A percentile compares a stretch with the other conserved stretches of the same genome.
These are phyloP conservation scores for Lathyrus sativus DNA, from an alignment of 306 rosid species.

Conservation along the genomic window DNA sequence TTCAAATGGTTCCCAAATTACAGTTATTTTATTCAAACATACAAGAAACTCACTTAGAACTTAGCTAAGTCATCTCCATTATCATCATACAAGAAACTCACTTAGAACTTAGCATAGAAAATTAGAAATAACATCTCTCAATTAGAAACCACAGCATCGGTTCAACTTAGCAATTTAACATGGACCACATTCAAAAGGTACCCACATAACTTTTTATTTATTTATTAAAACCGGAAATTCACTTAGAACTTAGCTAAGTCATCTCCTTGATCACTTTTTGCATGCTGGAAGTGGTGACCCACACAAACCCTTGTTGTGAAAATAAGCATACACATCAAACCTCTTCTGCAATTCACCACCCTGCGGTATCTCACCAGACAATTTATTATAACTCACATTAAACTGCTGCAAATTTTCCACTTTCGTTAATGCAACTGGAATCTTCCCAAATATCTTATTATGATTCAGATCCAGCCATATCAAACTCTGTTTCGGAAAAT, in stretches of 20 bases:
- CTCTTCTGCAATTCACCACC: slow-evolving; percentile 65
- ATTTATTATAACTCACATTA: slow-evolving; percentile 68
- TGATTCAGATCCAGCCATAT: slow-evolving; percentile 53
- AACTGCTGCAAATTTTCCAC: slow-evolving; percentile 43
- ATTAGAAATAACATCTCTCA: too few species aligned
- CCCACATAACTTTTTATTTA: too few species aligned
- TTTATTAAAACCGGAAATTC: neutral
- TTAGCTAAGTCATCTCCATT: too few species aligned
- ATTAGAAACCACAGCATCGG: too few species aligned
- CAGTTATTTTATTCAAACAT: too few species aligned
- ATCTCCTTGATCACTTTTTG: slow-evolving; percentile 26
- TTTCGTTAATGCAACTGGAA: slow-evolving; percentile 48
- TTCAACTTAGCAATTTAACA: too few species aligned
- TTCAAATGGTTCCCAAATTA: too few species aligned
- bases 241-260: neutral
- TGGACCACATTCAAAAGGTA: too few species aligned
- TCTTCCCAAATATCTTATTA: slow-evolving; percentile 52
- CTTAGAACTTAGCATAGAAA: too few species aligned
- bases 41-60: too few species aligned
- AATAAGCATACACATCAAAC: slow-evolving; percentile 45
- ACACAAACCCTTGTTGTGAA: slow-evolving; percentile 67
- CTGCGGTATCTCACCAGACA: slow-evolving; percentile 67
- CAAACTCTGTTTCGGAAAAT: slow-evolving; percentile 44
- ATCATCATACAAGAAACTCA: too few species aligned
- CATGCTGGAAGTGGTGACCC: slow-evolving; percentile 62